Conservation (phyloP, 1,284 basidiomycete genomes). For the Sporisorium reilianum region DNA sequence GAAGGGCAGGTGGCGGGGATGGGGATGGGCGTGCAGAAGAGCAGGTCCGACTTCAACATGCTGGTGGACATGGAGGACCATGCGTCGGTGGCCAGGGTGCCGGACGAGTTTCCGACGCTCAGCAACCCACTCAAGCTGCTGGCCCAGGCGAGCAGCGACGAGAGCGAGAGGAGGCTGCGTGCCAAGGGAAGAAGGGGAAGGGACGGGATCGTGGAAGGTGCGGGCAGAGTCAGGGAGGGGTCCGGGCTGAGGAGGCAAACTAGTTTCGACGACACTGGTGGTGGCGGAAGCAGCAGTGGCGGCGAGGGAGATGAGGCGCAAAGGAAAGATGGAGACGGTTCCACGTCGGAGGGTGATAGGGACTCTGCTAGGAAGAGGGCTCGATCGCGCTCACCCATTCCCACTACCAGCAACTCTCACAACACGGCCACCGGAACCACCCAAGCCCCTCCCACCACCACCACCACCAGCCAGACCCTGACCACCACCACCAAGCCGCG, state of each 20-base stretch:
- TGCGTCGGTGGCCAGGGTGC: constrained; percentile 30
- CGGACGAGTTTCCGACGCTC: constrained; percentile 38
- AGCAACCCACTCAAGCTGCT: constrained; percentile 50
- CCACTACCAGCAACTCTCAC: background rate
- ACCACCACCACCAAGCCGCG: background rate
- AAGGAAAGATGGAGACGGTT: background rate
- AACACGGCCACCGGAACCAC: background rate
- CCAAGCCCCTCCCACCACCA: too few relatives aligned
- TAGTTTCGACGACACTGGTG: background rate
- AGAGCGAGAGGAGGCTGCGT: constrained; percentile 15
- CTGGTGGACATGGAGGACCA: constrained; percentile 49
- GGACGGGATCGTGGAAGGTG: too few relatives aligned
- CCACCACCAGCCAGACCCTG: background rate
- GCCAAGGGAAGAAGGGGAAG: too few relatives aligned
- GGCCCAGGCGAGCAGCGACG: constrained; percentile 41
- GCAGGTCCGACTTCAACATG: constrained; percentile 38
- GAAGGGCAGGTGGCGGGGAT: background rate
- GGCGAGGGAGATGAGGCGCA: background rate
- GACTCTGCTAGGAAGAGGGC: constrained; percentile 5
- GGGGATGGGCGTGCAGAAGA: background rate
- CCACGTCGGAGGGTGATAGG: background rate
- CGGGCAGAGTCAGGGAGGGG: background rate
- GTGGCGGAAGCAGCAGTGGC: background rate
- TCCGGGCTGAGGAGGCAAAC: constrained; percentile 2
- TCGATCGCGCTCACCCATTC: constrained; percentile 9